Conservation (phyloP, 2,329 filamentous ascomycete species). For the Nemania sp. region DNA sequence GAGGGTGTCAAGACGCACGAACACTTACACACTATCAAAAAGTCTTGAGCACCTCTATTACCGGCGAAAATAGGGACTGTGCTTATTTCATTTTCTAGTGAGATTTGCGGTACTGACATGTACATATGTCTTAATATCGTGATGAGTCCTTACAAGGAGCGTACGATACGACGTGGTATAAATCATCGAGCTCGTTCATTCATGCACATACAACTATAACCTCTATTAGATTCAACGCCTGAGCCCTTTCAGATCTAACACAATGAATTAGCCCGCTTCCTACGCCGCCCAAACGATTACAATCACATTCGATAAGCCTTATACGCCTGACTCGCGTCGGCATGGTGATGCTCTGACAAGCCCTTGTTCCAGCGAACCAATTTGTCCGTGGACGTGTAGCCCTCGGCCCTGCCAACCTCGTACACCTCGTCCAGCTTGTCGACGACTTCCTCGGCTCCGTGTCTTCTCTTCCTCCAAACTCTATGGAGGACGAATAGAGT, state of each 20-base stretch:
- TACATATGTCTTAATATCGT: background rate
- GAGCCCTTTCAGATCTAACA: slow-evolving; percentile 3
- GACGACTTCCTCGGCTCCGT: slow-evolving; percentile 36
- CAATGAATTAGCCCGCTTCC: background rate
- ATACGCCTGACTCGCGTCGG: slow-evolving; percentile 29
- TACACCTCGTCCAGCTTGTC: slow-evolving; percentile 38
- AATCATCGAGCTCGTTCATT: background rate
- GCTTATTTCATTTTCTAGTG: no score
- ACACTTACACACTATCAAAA: no score
- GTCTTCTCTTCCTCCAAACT: slow-evolving; percentile 39
- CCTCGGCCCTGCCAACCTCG: slow-evolving; percentile 36
- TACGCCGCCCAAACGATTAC: background rate
- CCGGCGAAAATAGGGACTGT: no score
- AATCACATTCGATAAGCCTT: slow-evolving; percentile 39
- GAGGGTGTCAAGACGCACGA: no score
- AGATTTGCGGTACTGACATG: background rate
- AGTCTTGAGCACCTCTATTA: no score
- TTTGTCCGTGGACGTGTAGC: slow-evolving; percentile 33
- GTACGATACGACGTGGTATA: background rate
- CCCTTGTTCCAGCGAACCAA: slow-evolving; percentile 41
- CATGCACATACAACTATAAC: background rate
- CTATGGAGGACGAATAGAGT: slow-evolving; percentile 36
- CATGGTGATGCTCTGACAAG: slow-evolving; percentile 37
- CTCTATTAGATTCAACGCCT: slow-evolving; percentile 10
- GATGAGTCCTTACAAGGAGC: slow-evolving; percentile 6